A percentile compares a stretch with the other conserved stretches of the same genome.
These are phyloP conservation scores for Lasiosphaeriaceae sp. DNA, from an alignment of 495 filamentous ascomycete species.

Conservation along the genomic window DNA sequence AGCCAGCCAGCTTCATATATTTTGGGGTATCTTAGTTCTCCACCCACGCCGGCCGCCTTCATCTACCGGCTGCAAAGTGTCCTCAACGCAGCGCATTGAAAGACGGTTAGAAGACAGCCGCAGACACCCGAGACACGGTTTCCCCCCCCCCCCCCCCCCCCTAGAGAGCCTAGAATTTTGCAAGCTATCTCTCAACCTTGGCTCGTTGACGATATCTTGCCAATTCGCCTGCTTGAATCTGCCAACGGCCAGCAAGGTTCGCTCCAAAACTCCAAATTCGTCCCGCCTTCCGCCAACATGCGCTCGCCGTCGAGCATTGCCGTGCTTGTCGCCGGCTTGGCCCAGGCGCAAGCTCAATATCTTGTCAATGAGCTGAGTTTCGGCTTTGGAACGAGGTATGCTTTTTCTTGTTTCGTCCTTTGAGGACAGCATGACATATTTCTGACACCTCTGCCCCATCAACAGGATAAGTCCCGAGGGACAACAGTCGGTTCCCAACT, in stretches of 20 bases:
- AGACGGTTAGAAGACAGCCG: background rate
- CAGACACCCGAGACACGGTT: background rate
- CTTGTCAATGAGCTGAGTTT: constrained; percentile 68
- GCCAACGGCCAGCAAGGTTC: too few species aligned
- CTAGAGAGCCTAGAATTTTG: too few species aligned
- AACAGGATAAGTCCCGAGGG: constrained; percentile 43
- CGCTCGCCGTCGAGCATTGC: constrained; percentile 39
- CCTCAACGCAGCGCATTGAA: constrained; percentile 12
- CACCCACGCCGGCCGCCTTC: constrained; percentile 3
- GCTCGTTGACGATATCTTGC: too few species aligned
- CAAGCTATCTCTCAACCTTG: too few species aligned
- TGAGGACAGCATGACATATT: background rate
- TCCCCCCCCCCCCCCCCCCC: too few species aligned
- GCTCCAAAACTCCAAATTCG: background rate
- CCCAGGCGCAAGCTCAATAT: constrained; percentile 56
- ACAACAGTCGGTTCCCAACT: constrained; percentile 43
- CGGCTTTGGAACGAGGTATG: constrained; percentile 63
- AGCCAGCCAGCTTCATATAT: background rate
- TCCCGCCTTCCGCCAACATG: constrained; percentile 27
- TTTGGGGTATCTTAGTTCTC: constrained; percentile 2
- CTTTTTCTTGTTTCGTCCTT: background rate
- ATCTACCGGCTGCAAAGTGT: constrained; percentile 18
- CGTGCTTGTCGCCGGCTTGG: constrained; percentile 48
- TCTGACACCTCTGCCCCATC: background rate
- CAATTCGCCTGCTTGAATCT: too few species aligned